These are phyloP conservation scores for Hevea brasiliensis DNA, from an alignment of 345 rosid species.

Conservation along the genomic window DNA sequence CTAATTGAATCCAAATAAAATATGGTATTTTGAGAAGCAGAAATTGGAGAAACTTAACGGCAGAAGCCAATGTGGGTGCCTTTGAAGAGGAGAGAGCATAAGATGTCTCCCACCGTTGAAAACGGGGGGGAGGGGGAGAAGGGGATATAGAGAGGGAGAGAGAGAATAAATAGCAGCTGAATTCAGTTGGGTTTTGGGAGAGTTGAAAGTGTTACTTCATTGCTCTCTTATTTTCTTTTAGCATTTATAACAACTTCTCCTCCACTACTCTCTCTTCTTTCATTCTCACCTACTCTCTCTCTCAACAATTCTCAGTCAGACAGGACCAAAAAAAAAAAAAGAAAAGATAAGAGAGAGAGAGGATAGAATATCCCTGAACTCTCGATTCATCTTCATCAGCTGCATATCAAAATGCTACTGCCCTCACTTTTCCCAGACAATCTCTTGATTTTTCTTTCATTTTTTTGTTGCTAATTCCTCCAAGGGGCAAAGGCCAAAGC, in stretches of 20 bases:
- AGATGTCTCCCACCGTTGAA: not conserved
- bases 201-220: too few relatives aligned
- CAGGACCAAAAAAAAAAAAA: not conserved
- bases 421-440: not conserved
- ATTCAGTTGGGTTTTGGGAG: not conserved
- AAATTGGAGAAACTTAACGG: too few relatives aligned
- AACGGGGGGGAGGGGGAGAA: too few relatives aligned
- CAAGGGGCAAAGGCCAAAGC: not conserved
- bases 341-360: not conserved
- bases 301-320: not conserved
- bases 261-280: not conserved
- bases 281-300: not conserved
- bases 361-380: not conserved
- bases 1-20: too few relatives aligned
- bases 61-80: too few relatives aligned
- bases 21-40: too few relatives aligned
- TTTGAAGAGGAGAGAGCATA: too few relatives aligned
- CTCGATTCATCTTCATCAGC: slow-evolving; percentile 1
- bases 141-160: too few relatives aligned
- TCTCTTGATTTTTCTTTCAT: slow-evolving; percentile 3
- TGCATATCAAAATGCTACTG: not conserved
- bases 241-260: slow-evolving; percentile 14
- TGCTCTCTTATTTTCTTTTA: not conserved
- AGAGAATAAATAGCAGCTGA: slow-evolving; percentile 1
- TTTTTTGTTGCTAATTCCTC: not conserved